phyloP scores from a whole-genome alignment of 805 yeast species.

The Myxozyma monticola region DNA sequence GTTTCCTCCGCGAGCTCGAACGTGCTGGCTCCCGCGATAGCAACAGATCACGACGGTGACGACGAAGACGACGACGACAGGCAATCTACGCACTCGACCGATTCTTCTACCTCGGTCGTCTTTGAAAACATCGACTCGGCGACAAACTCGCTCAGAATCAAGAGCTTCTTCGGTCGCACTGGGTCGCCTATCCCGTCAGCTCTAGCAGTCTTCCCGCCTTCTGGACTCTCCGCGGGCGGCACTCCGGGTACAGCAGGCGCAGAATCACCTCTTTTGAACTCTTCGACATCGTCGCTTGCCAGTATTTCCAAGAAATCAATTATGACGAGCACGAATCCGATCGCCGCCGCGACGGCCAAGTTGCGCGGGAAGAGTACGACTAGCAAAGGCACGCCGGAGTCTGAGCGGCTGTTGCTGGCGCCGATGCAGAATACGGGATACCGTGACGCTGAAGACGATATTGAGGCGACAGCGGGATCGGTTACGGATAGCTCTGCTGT shows the following conservation, averaged over 20 bases:
- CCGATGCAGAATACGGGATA: conserved; percentile 9
- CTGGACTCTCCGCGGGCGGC: background rate
- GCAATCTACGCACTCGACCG: conserved; percentile 18
- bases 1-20: conserved; percentile 10
- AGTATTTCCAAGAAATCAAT: too few relatives aligned
- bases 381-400: conserved; percentile 5
- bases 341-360: conserved; percentile 4
- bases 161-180: conserved; percentile 8
- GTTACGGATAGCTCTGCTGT: conserved; percentile 7
- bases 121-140: conserved; percentile 27
- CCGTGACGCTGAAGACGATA: conserved; percentile 3
- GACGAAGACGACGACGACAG: conserved; percentile 12
- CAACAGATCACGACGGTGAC: conserved; percentile 2
- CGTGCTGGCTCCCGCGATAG: background rate
- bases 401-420: conserved; percentile 21
- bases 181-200: background rate
- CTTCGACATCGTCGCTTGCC: conserved; percentile 13
- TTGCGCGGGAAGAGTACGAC: conserved; percentile 2
- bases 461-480: background rate
- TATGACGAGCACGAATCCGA: background rate
- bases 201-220: conserved; percentile 2
- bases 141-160: conserved; percentile 20
- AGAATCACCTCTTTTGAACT: conserved; percentile 3
- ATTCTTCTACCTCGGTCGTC: conserved; percentile 25
- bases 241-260: background rate